Conservation (phyloP, 176 grass and related monocot genomes). For the Bromus sterilis region DNA sequence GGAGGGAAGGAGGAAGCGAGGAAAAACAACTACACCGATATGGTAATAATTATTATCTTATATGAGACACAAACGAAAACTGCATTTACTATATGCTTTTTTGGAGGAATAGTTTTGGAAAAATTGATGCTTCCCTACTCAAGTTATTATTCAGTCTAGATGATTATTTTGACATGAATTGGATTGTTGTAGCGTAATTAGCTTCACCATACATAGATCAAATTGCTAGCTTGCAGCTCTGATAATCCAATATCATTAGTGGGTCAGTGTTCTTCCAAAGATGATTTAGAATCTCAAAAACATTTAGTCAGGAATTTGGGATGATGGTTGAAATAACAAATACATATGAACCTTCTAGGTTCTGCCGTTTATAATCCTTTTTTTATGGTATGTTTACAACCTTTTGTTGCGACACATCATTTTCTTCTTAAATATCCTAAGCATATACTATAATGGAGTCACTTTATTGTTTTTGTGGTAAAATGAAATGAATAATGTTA, state of each 20-base stretch:
- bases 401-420: not conserved
- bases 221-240: not conserved
- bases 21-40: constrained; percentile 89
- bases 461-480: not conserved
- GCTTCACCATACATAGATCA: not conserved
- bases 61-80: not conserved
- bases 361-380: not conserved
- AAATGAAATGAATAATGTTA: not conserved
- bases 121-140: not conserved
- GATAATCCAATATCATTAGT: not conserved
- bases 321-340: not conserved
- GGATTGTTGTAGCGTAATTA: not conserved
- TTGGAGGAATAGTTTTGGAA: not conserved
- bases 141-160: not conserved
- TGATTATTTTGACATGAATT: not conserved
- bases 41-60: constrained; percentile 46
- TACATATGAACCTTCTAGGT: not conserved
- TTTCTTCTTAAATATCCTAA: constrained; percentile 2
- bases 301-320: not conserved
- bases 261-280: not conserved
- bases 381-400: not conserved
- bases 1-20: constrained; percentile 92
- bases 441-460: not conserved
- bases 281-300: not conserved
- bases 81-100: not conserved